Evolutionary conservation across 2,329 filamentous ascomycete genomes (phyloP), one percentile per base, ranked within the genome.

Genomic region (Ascochyta lentis): DNA sequence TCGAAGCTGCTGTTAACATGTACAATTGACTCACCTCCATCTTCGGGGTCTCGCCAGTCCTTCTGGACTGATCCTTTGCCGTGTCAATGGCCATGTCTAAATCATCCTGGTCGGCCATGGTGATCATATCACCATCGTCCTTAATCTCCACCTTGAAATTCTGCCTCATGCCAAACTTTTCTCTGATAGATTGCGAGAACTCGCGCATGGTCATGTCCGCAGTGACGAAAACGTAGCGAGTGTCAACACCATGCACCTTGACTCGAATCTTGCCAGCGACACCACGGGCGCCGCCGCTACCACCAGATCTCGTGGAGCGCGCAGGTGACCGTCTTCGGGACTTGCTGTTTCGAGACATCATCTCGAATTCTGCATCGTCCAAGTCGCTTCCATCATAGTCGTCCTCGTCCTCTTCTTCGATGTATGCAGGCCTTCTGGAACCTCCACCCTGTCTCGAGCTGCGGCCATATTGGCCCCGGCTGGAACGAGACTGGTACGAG

Each of bases 91-190:
- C 87, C 86, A 97, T 90, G 46, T 98, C 93, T 60, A 97, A 78
- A 78, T 99, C 95, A 70, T 99, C 95, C 76, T 97, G 91, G 75
- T 99, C 95, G 27, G 90, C 92, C 86, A 99, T 89, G 29, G 94
- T 97, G 70, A 99, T 96, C 90, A 97, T 94, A 70, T 98, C 94
- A 64, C 91, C 89, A 65, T 98, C 95, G 61, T 96, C 92, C 69
- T 84, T 86, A 66, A 93, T 86, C 81, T 95, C 95, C 77, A 97
- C 89, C 82, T 93, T 96, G 80, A 97, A 94, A 54, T 86, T 86
- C 59, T 88, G 80, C 51, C 84, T 81, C 52, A 97, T 81, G 13
- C 85, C 88, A 70, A 98, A 96, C 78, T 99, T 99, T 60, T 92
- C 89, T 42, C 89, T 85, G 56, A 99, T 90, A 57, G 88, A 87